phyloP scores from a whole-genome alignment of 1,139 yeast genomes.

The Scheffersomyces insectosa region DNA sequence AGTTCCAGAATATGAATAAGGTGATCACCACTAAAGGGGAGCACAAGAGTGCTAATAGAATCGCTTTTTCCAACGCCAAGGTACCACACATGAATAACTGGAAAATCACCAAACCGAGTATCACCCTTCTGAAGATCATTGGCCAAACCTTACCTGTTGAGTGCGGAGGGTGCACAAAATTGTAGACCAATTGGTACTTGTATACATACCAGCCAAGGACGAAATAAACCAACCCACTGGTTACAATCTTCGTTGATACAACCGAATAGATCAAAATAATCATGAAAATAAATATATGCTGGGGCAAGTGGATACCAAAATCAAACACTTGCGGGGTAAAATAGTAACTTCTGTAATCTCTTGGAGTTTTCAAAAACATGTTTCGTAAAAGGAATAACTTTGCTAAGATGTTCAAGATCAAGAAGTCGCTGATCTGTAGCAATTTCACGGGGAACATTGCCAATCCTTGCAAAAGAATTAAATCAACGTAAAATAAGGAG shows the following conservation, averaged over 20 bases:
- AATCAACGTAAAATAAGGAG: conserved; percentile 78
- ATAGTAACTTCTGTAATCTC: conserved; percentile 48
- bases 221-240: conserved; percentile 66
- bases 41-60: conserved; percentile 49
- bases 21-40: conserved; percentile 56
- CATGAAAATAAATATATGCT: conserved; percentile 61
- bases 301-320: conserved; percentile 66
- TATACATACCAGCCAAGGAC: conserved; percentile 63
- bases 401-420: conserved; percentile 49
- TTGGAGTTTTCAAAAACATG: conserved; percentile 53
- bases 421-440: conserved; percentile 63
- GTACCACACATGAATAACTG: conserved; percentile 73
- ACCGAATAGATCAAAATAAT: conserved; percentile 64
- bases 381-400: conserved; percentile 55
- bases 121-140: conserved; percentile 57
- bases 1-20: conserved; percentile 51
- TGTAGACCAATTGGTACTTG: conserved; percentile 64
- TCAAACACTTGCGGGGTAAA: conserved; percentile 67
- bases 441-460: conserved; percentile 83
- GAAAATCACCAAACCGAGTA: conserved; percentile 57
- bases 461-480: conserved; percentile 78
- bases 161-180: conserved; percentile 70
- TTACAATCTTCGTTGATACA: conserved; percentile 62
- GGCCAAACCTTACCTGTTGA: conserved; percentile 76
- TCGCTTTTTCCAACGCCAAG: conserved; percentile 63